Base-by-base conservation (phyloP, 345 rosid genomes). In the Theobroma cacao region DNA sequence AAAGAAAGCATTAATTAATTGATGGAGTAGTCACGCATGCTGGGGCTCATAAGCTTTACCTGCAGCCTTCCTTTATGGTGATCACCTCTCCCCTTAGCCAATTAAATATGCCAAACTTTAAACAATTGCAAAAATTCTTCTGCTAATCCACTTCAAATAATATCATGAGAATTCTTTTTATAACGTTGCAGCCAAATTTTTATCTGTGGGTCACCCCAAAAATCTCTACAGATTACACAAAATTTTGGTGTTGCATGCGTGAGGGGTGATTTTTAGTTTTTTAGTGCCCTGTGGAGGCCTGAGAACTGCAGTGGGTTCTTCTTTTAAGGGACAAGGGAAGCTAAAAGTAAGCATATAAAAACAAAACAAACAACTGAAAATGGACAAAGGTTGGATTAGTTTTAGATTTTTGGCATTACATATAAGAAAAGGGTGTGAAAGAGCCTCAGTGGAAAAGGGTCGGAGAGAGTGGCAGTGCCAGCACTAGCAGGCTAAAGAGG, bases 311-410 rank as follows among this genome's bases (percentile, higher is more conserved):
- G 41, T 48, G 74, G 58, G 74, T 70, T 70, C 28, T 70, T 70
- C 74, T 70, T 70, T 70, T 70, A 48, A 70, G 74, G 17, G 74
- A 30, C 74, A 34, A 34, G 26, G 43, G 24, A 31, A 63, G 68
- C 68, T 36, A 63, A 47, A 47, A 47, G 40, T 30, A 33, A 8
- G 22, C 13, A 20, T 53, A 53, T n/a, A 53, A 53, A 53, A n/a
- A n/a, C n/a, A 53, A 53, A 53, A 24, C 11, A 56, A 56, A 41
- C 45, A 41, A 24, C 62, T 56, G 26, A 10, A 58, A 58, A 58
- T 26, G 62, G 17, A 10, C 7, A 58, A 58, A 58, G 26, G 33
- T 26, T 58, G 33, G 17, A 58, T 24, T 58, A 58, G 62, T 58
- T 58, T 58, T 58, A 58, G 62, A 30, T 28, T 28, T n/a, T 28